Base-by-base conservation (phyloP, 371 early-diverging fungal genomes). In the Mortierella sp. region DNA sequence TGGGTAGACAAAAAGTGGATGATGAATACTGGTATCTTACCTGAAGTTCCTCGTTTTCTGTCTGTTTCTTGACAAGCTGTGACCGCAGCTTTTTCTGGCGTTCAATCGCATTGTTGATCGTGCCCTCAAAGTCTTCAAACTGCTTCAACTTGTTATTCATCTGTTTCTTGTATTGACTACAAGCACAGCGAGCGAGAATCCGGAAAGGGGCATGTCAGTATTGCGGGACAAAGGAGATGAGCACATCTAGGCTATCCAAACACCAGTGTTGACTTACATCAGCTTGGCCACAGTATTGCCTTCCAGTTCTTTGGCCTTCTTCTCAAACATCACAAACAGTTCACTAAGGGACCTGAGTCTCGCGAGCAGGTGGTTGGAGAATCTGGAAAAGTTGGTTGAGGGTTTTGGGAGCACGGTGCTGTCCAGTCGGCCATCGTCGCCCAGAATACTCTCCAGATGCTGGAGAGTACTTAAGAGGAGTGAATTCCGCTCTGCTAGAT, bases 401-500 rank as follows among this genome's bases (percentile, higher is more conserved):
- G 79, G 79, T 39, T 81, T 81, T 1, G 81, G 81, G 22, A 70
- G 40, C 57, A 69, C 60, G 44, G 76, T 58, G 49, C 60, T 31
- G 43, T 66, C 78, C 44, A 69, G 46, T 17, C 67, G 69, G 45
- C 57, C 71, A 45, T 69, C 71, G 4, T 62, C 71, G 2, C 78
- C 73, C 27, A 80, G 55, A 43, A 79, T 61, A 24, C 48, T 77
- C 44, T 81, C 79, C 4, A 79, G 45, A 49, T 79, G 71, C 52
- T 72, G 72, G 3, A 71, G 65, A 7, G 72, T 71, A 5, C 63
- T 65, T 13, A 79, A 40, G 17, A 81, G 72, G 27, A 81, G 63
- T 14, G 77, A 71, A 54, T 81, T 77, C 21, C 81, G 76, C 45
- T 81, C 79, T 0, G 57, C 53, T 13, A 81, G 71, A 25, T 65